Percentiles rank a stretch among this genome's conserved stretches.
Evolutionary conservation across 2,329 filamentous ascomycete species (phyloP).

Genomic region (Myriosclerotinia scirpicola): DNA sequence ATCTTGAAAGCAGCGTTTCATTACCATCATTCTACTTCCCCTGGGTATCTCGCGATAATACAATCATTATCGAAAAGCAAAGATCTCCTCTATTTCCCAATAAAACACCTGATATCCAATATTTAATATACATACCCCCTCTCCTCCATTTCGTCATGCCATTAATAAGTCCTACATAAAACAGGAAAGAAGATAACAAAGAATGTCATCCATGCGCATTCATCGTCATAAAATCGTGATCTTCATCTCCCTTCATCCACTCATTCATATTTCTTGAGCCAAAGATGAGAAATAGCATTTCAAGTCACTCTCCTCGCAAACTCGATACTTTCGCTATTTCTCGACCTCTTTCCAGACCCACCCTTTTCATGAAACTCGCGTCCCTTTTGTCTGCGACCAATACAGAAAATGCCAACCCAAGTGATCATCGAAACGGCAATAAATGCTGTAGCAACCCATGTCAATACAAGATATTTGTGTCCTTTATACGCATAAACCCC

Average conservation of each 20-base stretch:
- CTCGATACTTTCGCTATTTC: slow-evolving; percentile 13
- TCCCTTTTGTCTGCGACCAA: slow-evolving; percentile 32
- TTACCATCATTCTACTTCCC: neutral
- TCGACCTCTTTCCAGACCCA: neutral
- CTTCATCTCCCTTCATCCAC: neutral
- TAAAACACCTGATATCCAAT: neutral
- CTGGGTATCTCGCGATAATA: slow-evolving; percentile 10
- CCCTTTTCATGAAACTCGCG: slow-evolving; percentile 36
- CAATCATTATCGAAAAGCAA: neutral
- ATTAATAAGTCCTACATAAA: neutral
- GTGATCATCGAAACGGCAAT: slow-evolving; percentile 43
- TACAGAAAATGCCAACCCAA: slow-evolving; percentile 38
- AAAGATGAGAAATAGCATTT: neutral
- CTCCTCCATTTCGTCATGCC: neutral
- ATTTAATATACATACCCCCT: neutral
- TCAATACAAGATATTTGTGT: slow-evolving; percentile 56
- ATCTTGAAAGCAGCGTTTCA: neutral
- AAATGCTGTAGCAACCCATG: slow-evolving; percentile 55
- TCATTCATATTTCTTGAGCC: neutral
- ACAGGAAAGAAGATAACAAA: neutral
- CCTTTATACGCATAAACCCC: slow-evolving; percentile 46
- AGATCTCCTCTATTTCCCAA: neutral
- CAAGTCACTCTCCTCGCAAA: slow-evolving; percentile 11
- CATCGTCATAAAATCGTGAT: neutral
- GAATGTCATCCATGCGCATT: neutral